phyloP scores from a whole-genome alignment of 257 asterid genomes.

The Salvia hispanica region DNA sequence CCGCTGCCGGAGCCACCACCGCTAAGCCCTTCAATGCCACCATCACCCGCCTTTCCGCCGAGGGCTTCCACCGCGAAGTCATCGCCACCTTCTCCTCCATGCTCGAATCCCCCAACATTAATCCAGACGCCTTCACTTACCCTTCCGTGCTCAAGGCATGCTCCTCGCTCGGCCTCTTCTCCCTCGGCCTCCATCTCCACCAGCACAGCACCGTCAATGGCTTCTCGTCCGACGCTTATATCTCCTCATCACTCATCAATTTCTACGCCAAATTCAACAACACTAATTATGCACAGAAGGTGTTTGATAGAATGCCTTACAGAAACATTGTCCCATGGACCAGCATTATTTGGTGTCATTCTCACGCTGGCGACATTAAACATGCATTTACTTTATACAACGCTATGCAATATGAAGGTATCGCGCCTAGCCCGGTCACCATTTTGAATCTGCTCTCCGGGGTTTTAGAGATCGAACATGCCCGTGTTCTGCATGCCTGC shows the following conservation, averaged over 20 bases:
- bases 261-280: conserved; percentile 52
- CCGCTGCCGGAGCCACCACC: conserved; percentile 32
- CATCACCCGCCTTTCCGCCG: conserved; percentile 60
- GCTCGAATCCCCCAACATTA: conserved; percentile 47
- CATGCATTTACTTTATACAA: conserved; percentile 55
- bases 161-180: conserved; percentile 53
- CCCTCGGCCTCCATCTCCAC: conserved; percentile 66
- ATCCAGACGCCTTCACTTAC: conserved; percentile 76
- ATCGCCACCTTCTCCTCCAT: conserved; percentile 55
- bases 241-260: conserved; percentile 64
- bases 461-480: conserved; percentile 43
- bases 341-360: conserved; percentile 64
- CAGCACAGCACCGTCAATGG: conserved; percentile 61
- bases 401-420: conserved; percentile 57
- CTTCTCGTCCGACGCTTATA: conserved; percentile 59
- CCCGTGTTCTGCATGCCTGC: conserved; percentile 52
- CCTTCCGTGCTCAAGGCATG: conserved; percentile 83
- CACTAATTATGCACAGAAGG: conserved; percentile 45
- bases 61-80: conserved; percentile 61
- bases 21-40: conserved; percentile 60
- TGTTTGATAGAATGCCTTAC: conserved; percentile 65
- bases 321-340: conserved; percentile 79
- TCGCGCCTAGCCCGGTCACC: conserved; percentile 57
- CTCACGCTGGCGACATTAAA: conserved; percentile 48
- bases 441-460: conserved; percentile 69